Evolutionary conservation across 2,329 filamentous ascomycete species (phyloP).

Genomic region (Ceratocystis ficicola): DNA sequence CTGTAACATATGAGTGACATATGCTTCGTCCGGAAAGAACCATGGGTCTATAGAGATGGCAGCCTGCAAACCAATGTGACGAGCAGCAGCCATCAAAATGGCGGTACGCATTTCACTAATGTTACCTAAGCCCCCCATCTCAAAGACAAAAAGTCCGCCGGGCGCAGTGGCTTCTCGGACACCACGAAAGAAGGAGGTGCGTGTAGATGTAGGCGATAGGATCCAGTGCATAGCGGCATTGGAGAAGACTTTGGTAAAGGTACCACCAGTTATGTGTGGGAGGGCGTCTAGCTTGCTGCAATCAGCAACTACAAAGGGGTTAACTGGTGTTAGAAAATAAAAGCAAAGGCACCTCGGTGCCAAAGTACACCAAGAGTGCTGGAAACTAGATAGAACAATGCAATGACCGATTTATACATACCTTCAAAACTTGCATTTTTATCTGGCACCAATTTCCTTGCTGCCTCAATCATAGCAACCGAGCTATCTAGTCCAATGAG

Average conservation of each 20-base stretch:
- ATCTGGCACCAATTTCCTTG: constrained; percentile 32
- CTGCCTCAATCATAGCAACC: constrained; percentile 44
- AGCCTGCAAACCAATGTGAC: constrained; percentile 39
- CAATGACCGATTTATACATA: constrained; percentile 21
- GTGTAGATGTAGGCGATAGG: constrained; percentile 36
- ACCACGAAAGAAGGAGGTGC: constrained; percentile 41
- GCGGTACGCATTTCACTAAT: constrained; percentile 50
- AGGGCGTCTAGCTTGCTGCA: constrained; percentile 10
- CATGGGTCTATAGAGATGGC: constrained; percentile 47
- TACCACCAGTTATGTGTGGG: constrained; percentile 21
- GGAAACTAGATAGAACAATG: no score
- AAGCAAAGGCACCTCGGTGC: not conserved
- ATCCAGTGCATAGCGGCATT: constrained; percentile 60
- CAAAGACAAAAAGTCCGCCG: constrained; percentile 50
- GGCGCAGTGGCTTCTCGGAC: constrained; percentile 42
- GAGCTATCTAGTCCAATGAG: constrained; percentile 50
- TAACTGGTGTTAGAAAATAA: not conserved
- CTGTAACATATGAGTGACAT: constrained; percentile 38
- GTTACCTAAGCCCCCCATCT: constrained; percentile 62
- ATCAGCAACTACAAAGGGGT: constrained; percentile 11
- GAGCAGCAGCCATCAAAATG: constrained; percentile 41
- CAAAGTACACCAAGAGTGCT: not conserved
- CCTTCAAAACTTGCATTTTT: constrained; percentile 37
- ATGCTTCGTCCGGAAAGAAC: constrained; percentile 58
- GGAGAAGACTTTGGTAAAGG: constrained; percentile 48